A percentile compares a stretch with the other conserved stretches of the same genome.
Conservation (phyloP, 192 early-diverging fungal genomes). For the Rhizophagus clarus region DNA sequence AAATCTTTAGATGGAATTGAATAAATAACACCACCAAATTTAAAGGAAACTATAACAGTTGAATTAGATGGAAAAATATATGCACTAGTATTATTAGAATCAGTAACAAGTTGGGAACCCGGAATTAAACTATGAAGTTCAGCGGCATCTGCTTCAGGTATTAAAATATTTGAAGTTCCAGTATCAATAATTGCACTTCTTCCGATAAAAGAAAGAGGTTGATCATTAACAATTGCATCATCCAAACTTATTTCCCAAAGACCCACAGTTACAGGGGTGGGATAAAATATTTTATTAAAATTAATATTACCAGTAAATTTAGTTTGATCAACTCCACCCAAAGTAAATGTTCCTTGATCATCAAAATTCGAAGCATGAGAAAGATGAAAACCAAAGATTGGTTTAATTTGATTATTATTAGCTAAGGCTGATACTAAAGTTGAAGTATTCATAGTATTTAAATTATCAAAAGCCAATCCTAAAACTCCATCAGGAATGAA, state of each 20-base stretch:
- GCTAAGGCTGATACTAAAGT: constrained; percentile 55
- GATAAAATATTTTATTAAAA: not conserved
- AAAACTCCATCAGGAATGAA: constrained; percentile 59
- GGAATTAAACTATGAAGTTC: constrained; percentile 47
- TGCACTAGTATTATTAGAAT: not conserved
- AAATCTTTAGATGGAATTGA: not conserved
- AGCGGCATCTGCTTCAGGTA: constrained; percentile 36
- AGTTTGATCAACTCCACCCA: not conserved
- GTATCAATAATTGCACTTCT: constrained; percentile 44
- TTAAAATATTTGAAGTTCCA: constrained; percentile 55
- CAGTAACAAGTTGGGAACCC: constrained; percentile 20
- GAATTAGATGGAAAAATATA: not conserved
- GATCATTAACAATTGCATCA: constrained; percentile 6
- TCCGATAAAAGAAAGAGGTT: not conserved
- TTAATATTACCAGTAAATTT: not conserved
- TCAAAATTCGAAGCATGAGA: constrained; percentile 10
- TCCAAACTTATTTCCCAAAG: not conserved
- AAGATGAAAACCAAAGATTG: constrained; percentile 66
- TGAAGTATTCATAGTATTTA: constrained; percentile 18
- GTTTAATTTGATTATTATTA: constrained; percentile 49
- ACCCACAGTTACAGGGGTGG: not conserved
- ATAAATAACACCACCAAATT: constrained; percentile 1
- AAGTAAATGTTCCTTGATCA: constrained; percentile 23
- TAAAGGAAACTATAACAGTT: not conserved
- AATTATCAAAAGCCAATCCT: constrained; percentile 55